A percentile compares a stretch with the other conserved stretches of the same genome.
Evolutionary conservation across 2,329 filamentous ascomycete genomes (phyloP).

Genomic region (Fusarium scirpi): DNA sequence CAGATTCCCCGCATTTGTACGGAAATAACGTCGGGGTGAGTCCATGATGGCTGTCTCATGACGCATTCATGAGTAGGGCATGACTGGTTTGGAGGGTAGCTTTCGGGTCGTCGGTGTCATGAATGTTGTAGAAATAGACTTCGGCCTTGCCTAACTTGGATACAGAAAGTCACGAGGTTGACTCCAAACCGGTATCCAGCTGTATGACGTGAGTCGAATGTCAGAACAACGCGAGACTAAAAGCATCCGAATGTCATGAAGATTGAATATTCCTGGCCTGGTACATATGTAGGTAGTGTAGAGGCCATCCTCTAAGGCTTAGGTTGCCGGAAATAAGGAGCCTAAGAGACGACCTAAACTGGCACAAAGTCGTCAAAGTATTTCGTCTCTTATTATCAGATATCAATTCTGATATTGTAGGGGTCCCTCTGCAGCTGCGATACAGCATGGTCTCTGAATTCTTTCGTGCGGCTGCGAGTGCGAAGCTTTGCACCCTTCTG

Average conservation of each 20-base stretch:
- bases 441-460: too few species aligned
- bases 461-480: too few species aligned
- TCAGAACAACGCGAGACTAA: background rate
- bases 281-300: accelerated
- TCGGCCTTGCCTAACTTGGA: background rate
- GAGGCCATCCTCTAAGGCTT: background rate
- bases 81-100: background rate
- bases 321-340: too few species aligned
- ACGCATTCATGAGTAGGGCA: background rate
- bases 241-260: too few species aligned
- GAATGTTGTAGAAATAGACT: background rate
- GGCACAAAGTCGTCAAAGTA: too few species aligned
- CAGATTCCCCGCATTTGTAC: constrained; percentile 4
- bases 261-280: too few species aligned
- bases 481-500: too few species aligned
- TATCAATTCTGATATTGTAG: too few species aligned
- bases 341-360: too few species aligned
- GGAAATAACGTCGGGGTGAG: background rate
- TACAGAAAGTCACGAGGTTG: background rate
- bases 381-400: too few species aligned
- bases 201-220: background rate
- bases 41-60: background rate
- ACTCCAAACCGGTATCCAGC: accelerated
- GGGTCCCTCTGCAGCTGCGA: too few species aligned
- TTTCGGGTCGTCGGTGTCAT: background rate